phyloP scores from a whole-genome alignment of 345 rosid species.

The Gossypium longicalyx region DNA sequence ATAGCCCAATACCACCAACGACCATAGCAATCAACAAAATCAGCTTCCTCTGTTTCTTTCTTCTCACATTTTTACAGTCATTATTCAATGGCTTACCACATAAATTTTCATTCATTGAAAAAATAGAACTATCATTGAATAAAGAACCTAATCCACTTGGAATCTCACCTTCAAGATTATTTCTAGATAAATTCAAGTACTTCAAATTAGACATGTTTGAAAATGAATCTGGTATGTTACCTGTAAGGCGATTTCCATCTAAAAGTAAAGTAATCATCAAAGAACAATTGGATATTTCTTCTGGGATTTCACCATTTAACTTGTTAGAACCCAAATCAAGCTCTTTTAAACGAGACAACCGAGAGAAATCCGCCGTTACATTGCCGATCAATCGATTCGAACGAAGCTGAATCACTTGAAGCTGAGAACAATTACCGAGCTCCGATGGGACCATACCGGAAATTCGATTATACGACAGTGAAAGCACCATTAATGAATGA shows the following conservation, averaged over 20 bases:
- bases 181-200: conserved; percentile 64
- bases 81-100: conserved; percentile 68
- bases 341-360: conserved; percentile 47
- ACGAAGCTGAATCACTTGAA: conserved; percentile 69
- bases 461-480: conserved; percentile 51
- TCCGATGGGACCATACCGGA: conserved; percentile 52
- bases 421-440: conserved; percentile 65
- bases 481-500: conserved; percentile 50
- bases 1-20: conserved; percentile 43
- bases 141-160: conserved; percentile 44
- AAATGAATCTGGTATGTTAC: conserved; percentile 54
- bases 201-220: conserved; percentile 38
- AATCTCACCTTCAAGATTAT: conserved; percentile 72
- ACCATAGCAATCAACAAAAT: conserved; percentile 41
- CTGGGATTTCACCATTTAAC: conserved; percentile 51
- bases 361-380: conserved; percentile 48
- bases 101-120: conserved; percentile 45
- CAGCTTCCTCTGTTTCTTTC: conserved; percentile 53
- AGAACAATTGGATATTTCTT: conserved; percentile 44
- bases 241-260: conserved; percentile 47
- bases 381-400: conserved; percentile 51
- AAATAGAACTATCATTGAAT: conserved; percentile 52
- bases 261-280: conserved; percentile 45
- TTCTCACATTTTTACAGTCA: conserved; percentile 45
- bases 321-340: conserved; percentile 57